Evolutionary conservation across 306 rosid species (phyloP), one percentile per base, ranked within the genome.

Genomic region (Acacia melanoxylon): DNA sequence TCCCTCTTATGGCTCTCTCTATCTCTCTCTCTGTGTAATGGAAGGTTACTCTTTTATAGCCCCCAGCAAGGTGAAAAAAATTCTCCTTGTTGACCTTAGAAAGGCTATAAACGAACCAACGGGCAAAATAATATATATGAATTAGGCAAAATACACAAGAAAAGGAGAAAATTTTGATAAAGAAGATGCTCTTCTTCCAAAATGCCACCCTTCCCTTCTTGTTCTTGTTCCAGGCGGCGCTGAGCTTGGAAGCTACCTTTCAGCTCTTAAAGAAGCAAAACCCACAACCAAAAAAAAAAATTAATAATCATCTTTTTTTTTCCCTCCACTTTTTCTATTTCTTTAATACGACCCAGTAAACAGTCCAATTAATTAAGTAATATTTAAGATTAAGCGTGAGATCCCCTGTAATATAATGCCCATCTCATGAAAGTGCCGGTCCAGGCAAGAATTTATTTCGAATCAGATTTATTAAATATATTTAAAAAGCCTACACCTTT

Each of bases 181-280:
- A 73, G 80, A 63, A 71, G 82, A 83, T 82, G 79, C 68, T 11
- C 65, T 58, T 81, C 83, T 76, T 61, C 74, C 42, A 51, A 67
- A 78, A 52, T 65, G 74, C 65, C 81, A 68, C 66, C 62, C 82
- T 77, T 56, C 62, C 59, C 41, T 56, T 24, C 41, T 46, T 19
- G 37, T 74, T 75, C 73, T 84, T 80, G 80, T 85, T 85, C 33
- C 89, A 88, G 91, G 91, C 91, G 91, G 91, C 91, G 71, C 86
- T 81, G 86, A 88, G 75, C 74, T 78, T 35, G 82, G 82, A 77
- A 74, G 78, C 61, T 4, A 20, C 80, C 88, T 62, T 77, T 78
- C 84, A 81, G 83, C 89, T 88, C 83, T 80, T 85, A 85, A 80
- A 72, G 82, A 81, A 86, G 87, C 89, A 88, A 88, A 88, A 83